Base-by-base conservation (phyloP, 805 yeast species). In the Dipodascus albidus region DNA sequence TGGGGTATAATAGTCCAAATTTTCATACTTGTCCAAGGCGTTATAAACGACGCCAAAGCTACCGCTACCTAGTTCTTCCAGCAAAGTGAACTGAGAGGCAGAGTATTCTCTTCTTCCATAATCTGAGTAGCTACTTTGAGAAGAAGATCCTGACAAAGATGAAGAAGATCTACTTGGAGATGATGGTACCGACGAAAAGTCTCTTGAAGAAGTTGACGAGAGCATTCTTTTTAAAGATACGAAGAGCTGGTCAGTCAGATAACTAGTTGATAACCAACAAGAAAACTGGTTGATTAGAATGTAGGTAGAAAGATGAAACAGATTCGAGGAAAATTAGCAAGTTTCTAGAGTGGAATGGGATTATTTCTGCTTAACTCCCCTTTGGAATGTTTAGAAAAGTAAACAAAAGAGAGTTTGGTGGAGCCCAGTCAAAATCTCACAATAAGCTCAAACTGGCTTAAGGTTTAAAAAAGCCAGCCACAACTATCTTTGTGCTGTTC, bases 21-120 rank as follows among this genome's bases (percentile, higher is more conserved):
- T 8, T 3, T 64, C 58, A 17, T 38, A 56, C 50, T 70, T 70
- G 58, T 83, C 77, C 8, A 75, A 59, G 1, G 86, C 93, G 42
- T 79, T 69, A 65, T 80, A 85, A 1, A 85, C 93, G 2, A 80
- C 83, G 0, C 93, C 93, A 65, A 85, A 85, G 6, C 87, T 86
- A 1, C 93, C 93, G 53, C 83, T 70, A 2, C 93, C 93, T 2
- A 86, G 78, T 64, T 85, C 78, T 53, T 74, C 76, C 31, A 63
- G 64, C 11, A 79, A 64, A 49, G 68, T 70, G 59, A 78, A 79
- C 62, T 78, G 80, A 49, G 68, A 71, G 2, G 75, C 74, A 3
- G 62, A 21, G 48, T 57, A 62, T 23, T 53, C 44, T n/a, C 65
- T 20, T 47, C 44, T 38, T 17, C 20, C 44, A 38, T 38, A 38